Evolutionary conservation across 164 flowering plant genomes (phyloP), one percentile per base, ranked within the genome.

Genomic region (Vitis cinerea): DNA sequence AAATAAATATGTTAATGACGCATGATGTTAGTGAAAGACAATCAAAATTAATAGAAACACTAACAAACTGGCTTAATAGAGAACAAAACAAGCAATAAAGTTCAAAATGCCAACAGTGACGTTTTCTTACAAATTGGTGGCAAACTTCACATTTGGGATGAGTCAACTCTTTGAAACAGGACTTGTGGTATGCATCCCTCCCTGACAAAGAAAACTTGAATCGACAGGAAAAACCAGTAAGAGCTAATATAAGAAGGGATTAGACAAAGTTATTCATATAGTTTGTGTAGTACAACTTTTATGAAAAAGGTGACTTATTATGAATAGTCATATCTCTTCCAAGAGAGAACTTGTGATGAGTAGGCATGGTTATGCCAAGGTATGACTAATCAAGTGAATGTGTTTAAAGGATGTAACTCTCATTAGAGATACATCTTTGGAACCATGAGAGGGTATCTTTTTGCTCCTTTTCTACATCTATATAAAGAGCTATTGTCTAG

Each of bases 81-180:
- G 9, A 1, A 10, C 16, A 37, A 47, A 14, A 29, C 5, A 30
- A 37, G 48, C 30, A 69, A 51, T 55, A 37, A 7, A 51, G 51
- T 64, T 49, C 11, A 66, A 57, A 55, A 15, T 6, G 0, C 5
- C 17, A 48, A 23, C 64, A 15, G 31, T 53, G 17, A 17, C n/a
- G 44, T 67, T 66, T 55, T 17, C 95, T 88, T 90, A 92, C 99
- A 81, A 87, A 92, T 80, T 90, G 94, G 68, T 82, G 91, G 77
- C 98, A 94, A 62, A 94, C 99, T 84, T 92, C 99, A 78, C 98
- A 94, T 77, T 88, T 94, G 61, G 99, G 99, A 84, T 94, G 99
- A 19, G 90, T 87, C 73, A 90, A 67, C 82, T 94, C 97, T 71
- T 84, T 92, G 82, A 90, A 94, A 76, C 99, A 94, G 50, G 93